Percentiles rank a stretch among this genome's conserved stretches.
Conservation (phyloP, 1,284 basidiomycete species). For the Moesziomyces antarcticus region DNA sequence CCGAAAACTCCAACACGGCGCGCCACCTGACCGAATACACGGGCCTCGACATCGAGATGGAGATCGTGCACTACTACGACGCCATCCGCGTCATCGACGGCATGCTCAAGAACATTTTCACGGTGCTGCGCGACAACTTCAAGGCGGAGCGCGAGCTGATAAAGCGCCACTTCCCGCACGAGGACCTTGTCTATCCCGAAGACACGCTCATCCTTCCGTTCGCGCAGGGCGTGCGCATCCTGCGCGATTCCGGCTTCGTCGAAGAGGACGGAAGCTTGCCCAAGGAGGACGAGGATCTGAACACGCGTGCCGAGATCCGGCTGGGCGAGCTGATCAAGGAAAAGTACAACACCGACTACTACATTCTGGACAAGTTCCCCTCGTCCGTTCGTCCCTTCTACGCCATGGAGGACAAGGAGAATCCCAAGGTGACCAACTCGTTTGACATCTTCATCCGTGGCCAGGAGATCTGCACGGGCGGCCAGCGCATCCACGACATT, state of each 20-base stretch:
- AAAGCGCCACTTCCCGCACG: conserved; percentile 52
- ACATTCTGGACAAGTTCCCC: conserved; percentile 68
- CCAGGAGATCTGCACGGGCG: conserved; percentile 67
- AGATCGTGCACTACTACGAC: conserved; percentile 63
- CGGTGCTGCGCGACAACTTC: conserved; percentile 44
- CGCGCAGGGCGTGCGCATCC: conserved; percentile 84
- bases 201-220: conserved; percentile 76
- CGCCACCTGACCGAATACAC: conserved; percentile 66
- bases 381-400: conserved; percentile 94
- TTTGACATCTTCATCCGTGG: conserved; percentile 66
- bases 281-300: conserved; percentile 58
- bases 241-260: conserved; percentile 66
- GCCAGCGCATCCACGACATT: conserved; percentile 64
- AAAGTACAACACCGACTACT: conserved; percentile 88
- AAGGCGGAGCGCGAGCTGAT: conserved; percentile 49
- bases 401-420: conserved; percentile 71
- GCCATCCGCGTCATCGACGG: conserved; percentile 60
- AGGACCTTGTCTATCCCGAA: conserved; percentile 67
- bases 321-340: conserved; percentile 87
- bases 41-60: conserved; percentile 65
- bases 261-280: conserved; percentile 60
- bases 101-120: conserved; percentile 63
- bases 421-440: conserved; percentile 60
- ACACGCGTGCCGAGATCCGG: conserved; percentile 93
- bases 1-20: conserved; percentile 65